Base-by-base conservation (phyloP, 768 basidiomycete genomes). In the Psilocybe cubensis region DNA sequence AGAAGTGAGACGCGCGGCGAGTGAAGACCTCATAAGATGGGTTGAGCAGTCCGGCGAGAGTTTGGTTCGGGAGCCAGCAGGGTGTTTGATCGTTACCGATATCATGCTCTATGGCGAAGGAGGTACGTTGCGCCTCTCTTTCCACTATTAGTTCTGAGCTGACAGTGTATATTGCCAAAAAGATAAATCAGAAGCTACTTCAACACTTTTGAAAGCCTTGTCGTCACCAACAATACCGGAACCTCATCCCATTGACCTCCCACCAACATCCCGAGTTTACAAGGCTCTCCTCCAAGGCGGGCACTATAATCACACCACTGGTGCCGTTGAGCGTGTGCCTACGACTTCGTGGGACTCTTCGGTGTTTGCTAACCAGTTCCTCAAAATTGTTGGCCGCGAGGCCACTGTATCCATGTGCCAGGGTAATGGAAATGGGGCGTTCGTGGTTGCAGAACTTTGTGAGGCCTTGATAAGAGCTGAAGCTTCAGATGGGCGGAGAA, bases 231-330 rank as follows among this genome's bases (percentile, higher is more conserved):
- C 89, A 67, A 85, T 88, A 0, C 79, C 84, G 20, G 65, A 77
- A 10, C 79, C 82, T 0, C 92, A 94, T 71, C 81, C 83, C 14
- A 88, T 96, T 56, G 89, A 96, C 66, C 79, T 94, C 11, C 84
- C 93, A 1, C 92, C 94, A 64, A 83, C 88, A 0, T 88, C 91
- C 3, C 82, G 95, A 38, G 67, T 95, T 47, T 96, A 93, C 81
- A 97, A 97, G 70, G 86, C 86, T 5, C 84, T 97, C 5, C 79
- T 97, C 1, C 93, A 96, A 68, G 95, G 95, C 4, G 95, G 95
- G 0, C 94, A 96, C 68, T 97, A 87, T 72, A 86, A 85, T 58
- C 87, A 85, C 28, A 69, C 80, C 0, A 81, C 84, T 2, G 79
- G 79, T 20, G 59, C 79, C 2, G 76, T 96, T 33, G 80, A 82